Evolutionary conservation across 2,329 filamentous ascomycete genomes (phyloP).

Genomic region (Fusarium sp.): DNA sequence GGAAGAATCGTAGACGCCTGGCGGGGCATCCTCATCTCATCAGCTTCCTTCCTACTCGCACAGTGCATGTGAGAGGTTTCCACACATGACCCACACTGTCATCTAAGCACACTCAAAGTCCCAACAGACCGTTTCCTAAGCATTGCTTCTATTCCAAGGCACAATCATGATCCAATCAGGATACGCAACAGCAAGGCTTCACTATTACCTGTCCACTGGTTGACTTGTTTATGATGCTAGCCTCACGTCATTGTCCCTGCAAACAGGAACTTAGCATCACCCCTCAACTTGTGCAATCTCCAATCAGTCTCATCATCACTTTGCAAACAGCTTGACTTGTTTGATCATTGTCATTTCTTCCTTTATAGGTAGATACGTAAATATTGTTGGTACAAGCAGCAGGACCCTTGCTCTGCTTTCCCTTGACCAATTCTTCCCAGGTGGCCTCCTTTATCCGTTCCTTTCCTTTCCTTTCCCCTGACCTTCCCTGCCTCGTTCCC

Average conservation of each 20-base stretch:
- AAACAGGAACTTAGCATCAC: background rate
- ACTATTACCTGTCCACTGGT: background rate
- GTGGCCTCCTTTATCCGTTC: constrained; percentile 20
- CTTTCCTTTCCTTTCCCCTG: constrained; percentile 17
- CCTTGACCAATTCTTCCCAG: constrained; percentile 26
- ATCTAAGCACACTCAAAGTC: constrained; percentile 3
- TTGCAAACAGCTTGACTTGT: constrained; percentile 10
- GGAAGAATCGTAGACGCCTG: constrained; percentile 35
- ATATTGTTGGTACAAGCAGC: constrained; percentile 47
- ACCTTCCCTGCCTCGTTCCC: constrained; percentile 21
- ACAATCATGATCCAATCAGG: constrained; percentile 14
- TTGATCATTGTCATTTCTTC: constrained; percentile 22
- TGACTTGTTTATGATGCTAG: constrained; percentile 23
- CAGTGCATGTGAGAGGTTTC: constrained; percentile 27
- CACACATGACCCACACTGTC: constrained; percentile 21
- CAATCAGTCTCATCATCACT: background rate
- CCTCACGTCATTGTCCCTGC: constrained; percentile 13
- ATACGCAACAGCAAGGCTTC: background rate
- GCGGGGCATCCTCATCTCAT: constrained; percentile 36
- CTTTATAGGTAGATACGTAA: constrained; percentile 16
- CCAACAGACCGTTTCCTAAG: background rate
- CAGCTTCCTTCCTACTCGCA: constrained; percentile 13
- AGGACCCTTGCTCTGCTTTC: constrained; percentile 41
- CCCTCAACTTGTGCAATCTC: background rate
- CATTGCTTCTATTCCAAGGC: background rate